These are phyloP conservation scores for Fusarium falciforme DNA, from an alignment of 2,329 filamentous ascomycete species.

Conservation along the genomic window DNA sequence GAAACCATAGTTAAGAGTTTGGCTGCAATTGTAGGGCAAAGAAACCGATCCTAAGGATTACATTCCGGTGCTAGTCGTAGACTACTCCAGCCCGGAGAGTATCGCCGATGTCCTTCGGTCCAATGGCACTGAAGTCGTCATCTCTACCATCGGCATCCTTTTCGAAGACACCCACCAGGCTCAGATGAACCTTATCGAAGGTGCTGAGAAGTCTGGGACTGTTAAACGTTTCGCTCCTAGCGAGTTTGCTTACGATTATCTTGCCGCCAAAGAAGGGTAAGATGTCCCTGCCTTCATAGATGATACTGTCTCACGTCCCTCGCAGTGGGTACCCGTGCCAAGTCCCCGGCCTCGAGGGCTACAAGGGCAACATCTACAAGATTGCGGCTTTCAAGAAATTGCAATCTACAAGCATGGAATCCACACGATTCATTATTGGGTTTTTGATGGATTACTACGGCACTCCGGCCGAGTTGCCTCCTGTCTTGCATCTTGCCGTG, in stretches of 20 bases:
- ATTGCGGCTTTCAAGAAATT: background rate
- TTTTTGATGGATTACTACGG: background rate
- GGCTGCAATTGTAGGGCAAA: fast-evolving
- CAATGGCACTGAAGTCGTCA: background rate
- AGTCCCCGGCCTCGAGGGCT: background rate
- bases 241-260: background rate
- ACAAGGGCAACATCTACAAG: background rate
- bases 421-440: background rate
- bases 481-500: background rate
- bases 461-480: background rate
- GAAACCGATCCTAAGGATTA: background rate
- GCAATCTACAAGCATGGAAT: background rate
- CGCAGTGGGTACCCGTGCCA: background rate
- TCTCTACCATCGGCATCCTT: background rate
- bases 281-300: background rate
- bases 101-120: background rate
- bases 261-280: background rate
- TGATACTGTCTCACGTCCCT: background rate
- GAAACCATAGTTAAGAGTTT: background rate
- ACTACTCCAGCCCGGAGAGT: background rate
- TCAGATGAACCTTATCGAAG: background rate
- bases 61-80: background rate
- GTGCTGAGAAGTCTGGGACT: background rate
- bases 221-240: background rate
- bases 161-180: background rate